Percentiles rank a stretch among this genome's conserved stretches.
Conservation (phyloP, 2,329 filamentous ascomycete genomes). For the Gnomoniopsis smithogilvyi region DNA sequence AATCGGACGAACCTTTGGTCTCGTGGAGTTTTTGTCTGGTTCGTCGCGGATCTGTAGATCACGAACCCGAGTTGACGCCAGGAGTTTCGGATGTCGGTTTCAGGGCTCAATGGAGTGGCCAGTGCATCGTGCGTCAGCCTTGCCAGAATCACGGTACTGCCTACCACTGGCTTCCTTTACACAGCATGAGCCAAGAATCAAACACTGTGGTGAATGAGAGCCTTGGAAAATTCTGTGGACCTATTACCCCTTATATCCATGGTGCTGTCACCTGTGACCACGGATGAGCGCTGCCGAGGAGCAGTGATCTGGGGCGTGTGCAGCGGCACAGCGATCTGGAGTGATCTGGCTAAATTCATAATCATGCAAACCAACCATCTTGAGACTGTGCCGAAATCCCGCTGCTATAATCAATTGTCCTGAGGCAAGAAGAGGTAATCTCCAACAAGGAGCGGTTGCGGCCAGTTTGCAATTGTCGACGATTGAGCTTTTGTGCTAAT, state of each 20-base stretch:
- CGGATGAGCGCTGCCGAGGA: background rate
- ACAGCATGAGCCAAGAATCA: background rate
- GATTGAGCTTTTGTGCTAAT: background rate
- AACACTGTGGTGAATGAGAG: background rate
- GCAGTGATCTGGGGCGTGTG: too few relatives aligned
- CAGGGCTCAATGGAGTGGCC: background rate
- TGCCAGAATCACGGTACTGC: background rate
- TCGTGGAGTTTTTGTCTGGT: background rate
- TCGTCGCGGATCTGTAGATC: constrained; percentile 12
- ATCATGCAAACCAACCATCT: background rate
- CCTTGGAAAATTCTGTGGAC: background rate
- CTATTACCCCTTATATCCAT: background rate
- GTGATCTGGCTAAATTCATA: background rate
- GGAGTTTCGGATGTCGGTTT: constrained; percentile 3
- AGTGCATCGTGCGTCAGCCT: background rate
- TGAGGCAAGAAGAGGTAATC: background rate
- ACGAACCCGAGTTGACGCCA: background rate
- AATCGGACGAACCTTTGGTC: background rate
- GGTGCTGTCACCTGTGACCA: background rate
- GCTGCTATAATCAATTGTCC: background rate
- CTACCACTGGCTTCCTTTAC: too few relatives aligned
- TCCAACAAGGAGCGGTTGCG: background rate
- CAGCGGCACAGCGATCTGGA: background rate
- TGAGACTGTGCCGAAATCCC: background rate
- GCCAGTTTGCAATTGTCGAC: background rate